Conservation (phyloP, 345 rosid genomes). For the Lepidium aucheri region DNA sequence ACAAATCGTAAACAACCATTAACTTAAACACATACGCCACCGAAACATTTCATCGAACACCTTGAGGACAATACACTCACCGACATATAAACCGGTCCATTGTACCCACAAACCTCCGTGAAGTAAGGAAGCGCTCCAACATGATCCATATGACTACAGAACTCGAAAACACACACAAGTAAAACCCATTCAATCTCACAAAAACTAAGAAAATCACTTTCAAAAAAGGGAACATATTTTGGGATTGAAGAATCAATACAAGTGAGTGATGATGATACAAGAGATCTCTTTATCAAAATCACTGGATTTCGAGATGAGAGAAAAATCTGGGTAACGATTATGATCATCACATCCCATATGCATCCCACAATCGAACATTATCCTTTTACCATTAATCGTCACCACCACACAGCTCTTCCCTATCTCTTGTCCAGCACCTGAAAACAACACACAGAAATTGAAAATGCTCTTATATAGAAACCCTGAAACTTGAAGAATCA, state of each 20-base stretch:
- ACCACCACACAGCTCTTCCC: conserved; percentile 98
- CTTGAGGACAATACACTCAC: conserved; percentile 31
- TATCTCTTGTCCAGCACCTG: conserved; percentile 95
- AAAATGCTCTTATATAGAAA: neutral
- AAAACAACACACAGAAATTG: neutral
- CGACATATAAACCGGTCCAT: conserved; percentile 92
- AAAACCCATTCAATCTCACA: neutral
- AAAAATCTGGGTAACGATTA: conserved; percentile 85
- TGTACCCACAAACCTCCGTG: conserved; percentile 87
- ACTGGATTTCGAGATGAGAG: conserved; percentile 45
- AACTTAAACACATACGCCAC: neutral
- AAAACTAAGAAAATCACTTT: neutral
- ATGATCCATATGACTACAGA: conserved; percentile 79
- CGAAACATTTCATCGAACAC: conserved; percentile 35
- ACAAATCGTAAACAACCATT: conserved; percentile 1
- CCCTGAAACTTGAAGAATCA: neutral
- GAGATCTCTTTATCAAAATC: conserved; percentile 49
- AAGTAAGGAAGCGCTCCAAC: conserved; percentile 92
- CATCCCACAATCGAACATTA: conserved; percentile 99
- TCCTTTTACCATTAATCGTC: conserved; percentile 65
- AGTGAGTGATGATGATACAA: conserved; percentile 85
- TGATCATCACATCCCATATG: conserved; percentile 86
- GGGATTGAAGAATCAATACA: conserved; percentile 30
- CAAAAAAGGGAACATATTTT: neutral
- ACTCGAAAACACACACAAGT: neutral